Evolutionary conservation across 2,329 filamentous ascomycete species (phyloP).

Genomic region (Graphilbum ipis-grandicollis): DNA sequence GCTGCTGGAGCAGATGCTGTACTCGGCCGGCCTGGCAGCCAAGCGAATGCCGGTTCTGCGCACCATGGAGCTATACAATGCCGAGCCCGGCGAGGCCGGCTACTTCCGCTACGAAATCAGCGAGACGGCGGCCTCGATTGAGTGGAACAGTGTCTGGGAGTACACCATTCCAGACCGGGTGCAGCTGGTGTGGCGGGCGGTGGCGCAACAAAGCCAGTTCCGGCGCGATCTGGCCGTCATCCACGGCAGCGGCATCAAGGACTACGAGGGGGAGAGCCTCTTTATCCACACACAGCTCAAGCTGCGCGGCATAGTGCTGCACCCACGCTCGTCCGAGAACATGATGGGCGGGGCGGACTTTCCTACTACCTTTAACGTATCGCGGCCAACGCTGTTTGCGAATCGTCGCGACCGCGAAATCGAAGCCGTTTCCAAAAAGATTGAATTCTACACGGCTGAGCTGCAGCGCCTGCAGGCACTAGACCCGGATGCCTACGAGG

Average conservation of each 20-base stretch:
- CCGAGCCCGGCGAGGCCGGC: conserved; percentile 10
- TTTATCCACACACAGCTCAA: conserved; percentile 1
- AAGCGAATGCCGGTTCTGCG: conserved; percentile 12
- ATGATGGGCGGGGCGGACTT: background rate
- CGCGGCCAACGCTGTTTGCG: background rate
- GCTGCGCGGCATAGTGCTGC: background rate
- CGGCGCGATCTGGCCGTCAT: background rate
- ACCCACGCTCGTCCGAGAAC: background rate
- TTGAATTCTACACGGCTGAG: background rate
- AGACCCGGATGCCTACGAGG: background rate
- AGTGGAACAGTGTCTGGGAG: conserved; percentile 9
- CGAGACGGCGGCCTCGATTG: conserved; percentile 3
- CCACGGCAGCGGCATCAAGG: background rate
- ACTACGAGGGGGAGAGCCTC: background rate
- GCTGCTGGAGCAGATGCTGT: conserved; percentile 10
- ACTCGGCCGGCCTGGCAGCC: conserved; percentile 9
- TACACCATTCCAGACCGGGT: conserved; percentile 2
- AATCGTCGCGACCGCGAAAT: background rate
- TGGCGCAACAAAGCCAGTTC: background rate
- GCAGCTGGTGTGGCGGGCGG: conserved; percentile 5
- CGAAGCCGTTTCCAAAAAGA: background rate
- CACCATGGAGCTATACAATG: conserved; percentile 13
- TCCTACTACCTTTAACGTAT: background rate
- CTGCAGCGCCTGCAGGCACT: background rate
- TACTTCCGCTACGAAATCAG: conserved; percentile 12